Base-by-base conservation (phyloP, 495 filamentous ascomycete genomes). In the Penicillium paradoxum region DNA sequence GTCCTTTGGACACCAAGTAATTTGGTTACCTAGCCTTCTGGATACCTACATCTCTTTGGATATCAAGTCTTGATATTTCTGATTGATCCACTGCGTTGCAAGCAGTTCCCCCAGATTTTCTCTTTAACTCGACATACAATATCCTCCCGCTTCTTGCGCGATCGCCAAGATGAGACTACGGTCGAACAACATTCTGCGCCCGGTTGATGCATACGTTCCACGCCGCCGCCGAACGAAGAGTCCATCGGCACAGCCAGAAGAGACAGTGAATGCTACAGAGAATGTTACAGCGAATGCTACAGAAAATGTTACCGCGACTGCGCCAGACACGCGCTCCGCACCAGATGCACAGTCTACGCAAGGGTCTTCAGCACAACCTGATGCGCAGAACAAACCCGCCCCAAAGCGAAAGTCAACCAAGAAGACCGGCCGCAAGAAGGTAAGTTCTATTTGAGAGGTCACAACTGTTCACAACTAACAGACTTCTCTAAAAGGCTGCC, bases 151-250 rank as follows among this genome's bases (percentile, higher is more conserved):
- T 34, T 19, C 29, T 51, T 34, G 49, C 38, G 49, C 38, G 14
- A 13, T 33, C 29, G 29, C 39, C 49, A 51, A 43, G 49, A 51
- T 51, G 49, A 40, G 49, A 32, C 49, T 51, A 5, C 49, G 49
- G 27, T 51, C 49, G 5, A 43, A 51, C 29, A 27, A 42, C 29
- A 38, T 51, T 25, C 29, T 43, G 11, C 24, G 27, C 14, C 39
- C 49, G 2, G 27, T 32, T 10, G n/a, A 43, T 30, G n/a, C 27
- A 14, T 45, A 44, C 11, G 24, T 29, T 18, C 51, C 59, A 15
- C 56, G 48, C 25, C 62, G 54, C 27, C 56, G 62, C 9, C 62
- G 62, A 19, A 65, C 62, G 29, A 56, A 59, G 18, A 55, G 51
- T 51, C 48, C 46, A 6, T 65, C 62, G 9, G 51, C 54, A 18